Conservation (phyloP, 805 yeast genomes). For the Candida orba region DNA sequence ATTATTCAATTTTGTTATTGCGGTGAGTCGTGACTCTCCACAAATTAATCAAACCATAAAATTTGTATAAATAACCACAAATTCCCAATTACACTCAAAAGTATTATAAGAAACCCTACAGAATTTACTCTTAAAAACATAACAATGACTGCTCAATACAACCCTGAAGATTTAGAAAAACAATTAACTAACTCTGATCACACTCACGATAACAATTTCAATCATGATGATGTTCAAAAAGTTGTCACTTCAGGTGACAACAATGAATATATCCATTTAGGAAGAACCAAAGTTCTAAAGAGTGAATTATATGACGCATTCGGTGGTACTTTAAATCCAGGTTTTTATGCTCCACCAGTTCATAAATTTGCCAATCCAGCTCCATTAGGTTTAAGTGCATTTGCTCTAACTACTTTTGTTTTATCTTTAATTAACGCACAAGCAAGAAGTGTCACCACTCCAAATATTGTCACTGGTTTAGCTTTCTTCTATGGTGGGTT, state of each 20-base stretch:
- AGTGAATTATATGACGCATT: constrained; percentile 57
- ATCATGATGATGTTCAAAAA: constrained; percentile 17
- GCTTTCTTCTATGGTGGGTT: constrained; percentile 61
- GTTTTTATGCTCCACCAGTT: constrained; percentile 47
- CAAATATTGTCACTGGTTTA: constrained; percentile 48
- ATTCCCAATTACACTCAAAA: neutral
- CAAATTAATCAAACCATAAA: neutral
- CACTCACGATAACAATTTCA: constrained; percentile 13
- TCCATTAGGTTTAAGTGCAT: constrained; percentile 55
- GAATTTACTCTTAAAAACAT: too few species aligned
- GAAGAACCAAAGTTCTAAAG: constrained; percentile 60
- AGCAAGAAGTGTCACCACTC: constrained; percentile 44
- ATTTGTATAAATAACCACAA: neutral
- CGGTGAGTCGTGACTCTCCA: neutral
- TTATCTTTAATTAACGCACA: constrained; percentile 47
- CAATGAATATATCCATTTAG: constrained; percentile 62
- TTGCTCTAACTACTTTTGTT: constrained; percentile 57
- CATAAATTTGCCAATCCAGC: constrained; percentile 62
- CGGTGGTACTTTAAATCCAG: constrained; percentile 81
- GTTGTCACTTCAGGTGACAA: constrained; percentile 36
- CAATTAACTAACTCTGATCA: constrained; percentile 11
- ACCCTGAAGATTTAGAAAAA: constrained; percentile 15
- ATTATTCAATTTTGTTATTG: too few species aligned
- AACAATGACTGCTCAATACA: constrained; percentile 1
- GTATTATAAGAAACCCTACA: too few species aligned